Percentiles rank a stretch among this genome's conserved stretches.
phyloP scores from a whole-genome alignment of 441 rosid species.

The Capsella rubella region DNA sequence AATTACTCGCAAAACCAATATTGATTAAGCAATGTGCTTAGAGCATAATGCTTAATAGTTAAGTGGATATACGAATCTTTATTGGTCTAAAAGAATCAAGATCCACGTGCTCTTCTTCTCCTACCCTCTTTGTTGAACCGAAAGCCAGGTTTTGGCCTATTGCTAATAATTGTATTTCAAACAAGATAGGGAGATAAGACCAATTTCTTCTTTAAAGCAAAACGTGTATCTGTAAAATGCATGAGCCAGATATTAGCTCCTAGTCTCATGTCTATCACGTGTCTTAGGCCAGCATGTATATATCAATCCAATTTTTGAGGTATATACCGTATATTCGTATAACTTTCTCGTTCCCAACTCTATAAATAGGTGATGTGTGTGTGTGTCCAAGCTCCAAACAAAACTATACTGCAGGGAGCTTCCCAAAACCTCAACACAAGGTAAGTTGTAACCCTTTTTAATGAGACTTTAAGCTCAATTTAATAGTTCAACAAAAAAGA shows the following conservation, averaged over 20 bases:
- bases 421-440: constrained; percentile 21
- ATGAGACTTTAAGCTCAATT: neutral
- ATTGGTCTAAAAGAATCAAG: constrained; percentile 39
- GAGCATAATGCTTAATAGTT: neutral
- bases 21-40: constrained; percentile 2
- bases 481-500: constrained; percentile 1
- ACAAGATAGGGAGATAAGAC: constrained; percentile 38
- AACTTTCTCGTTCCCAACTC: constrained; percentile 22
- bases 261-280: constrained; percentile 49
- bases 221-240: constrained; percentile 43
- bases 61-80: constrained; percentile 24
- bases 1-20: neutral
- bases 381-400: constrained; percentile 9
- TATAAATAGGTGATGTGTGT: constrained; percentile 37
- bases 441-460: constrained; percentile 24
- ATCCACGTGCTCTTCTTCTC: constrained; percentile 44
- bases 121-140: constrained; percentile 33
- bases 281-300: constrained; percentile 21
- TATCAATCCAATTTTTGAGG: neutral
- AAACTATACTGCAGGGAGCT: constrained; percentile 11
- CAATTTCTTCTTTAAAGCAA: constrained; percentile 31
- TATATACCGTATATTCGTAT: neutral
- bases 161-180: constrained; percentile 26
- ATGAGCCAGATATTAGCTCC: constrained; percentile 38
- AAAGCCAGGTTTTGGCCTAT: constrained; percentile 46